Percentiles rank a stretch among this genome's conserved stretches.
These are phyloP conservation scores for Kappamyces sp. DNA, from an alignment of 192 early-diverging fungal genomes.

Conservation along the genomic window DNA sequence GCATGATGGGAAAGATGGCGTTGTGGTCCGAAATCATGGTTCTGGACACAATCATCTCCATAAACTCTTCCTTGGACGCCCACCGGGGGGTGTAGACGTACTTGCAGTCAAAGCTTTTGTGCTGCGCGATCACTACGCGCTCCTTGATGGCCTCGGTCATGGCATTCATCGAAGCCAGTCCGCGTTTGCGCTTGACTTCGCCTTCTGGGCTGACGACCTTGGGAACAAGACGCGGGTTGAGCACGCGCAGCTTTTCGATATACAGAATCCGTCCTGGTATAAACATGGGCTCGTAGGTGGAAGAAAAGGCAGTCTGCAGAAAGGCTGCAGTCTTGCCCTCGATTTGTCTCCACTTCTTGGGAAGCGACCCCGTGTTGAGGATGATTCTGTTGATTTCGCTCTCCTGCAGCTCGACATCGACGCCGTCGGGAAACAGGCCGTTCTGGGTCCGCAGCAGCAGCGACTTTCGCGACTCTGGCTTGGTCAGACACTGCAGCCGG, in stretches of 20 bases:
- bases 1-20: conserved; percentile 17
- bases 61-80: conserved; percentile 24
- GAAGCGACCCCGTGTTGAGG: not conserved
- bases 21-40: conserved; percentile 23
- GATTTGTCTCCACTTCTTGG: conserved; percentile 3
- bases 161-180: conserved; percentile 10
- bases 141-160: conserved; percentile 7
- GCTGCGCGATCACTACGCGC: not conserved
- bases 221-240: not conserved
- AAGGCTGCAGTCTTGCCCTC: not conserved
- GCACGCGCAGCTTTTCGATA: conserved; percentile 24
- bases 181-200: conserved; percentile 3
- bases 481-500: not conserved
- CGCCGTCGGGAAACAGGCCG: not conserved
- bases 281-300: conserved; percentile 16
- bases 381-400: conserved; percentile 9
- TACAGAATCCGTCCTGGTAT: conserved; percentile 24
- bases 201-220: not conserved
- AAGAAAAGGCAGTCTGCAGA: not conserved
- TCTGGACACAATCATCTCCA: conserved; percentile 18
- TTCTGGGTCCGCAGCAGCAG: conserved; percentile 6
- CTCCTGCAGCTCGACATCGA: not conserved
- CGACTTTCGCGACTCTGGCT: conserved; percentile 9
- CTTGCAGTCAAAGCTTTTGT: conserved; percentile 18
- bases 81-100: conserved; percentile 26